These are phyloP conservation scores for Brassica nigra DNA, from an alignment of 345 rosid genomes.

Conservation along the genomic window DNA sequence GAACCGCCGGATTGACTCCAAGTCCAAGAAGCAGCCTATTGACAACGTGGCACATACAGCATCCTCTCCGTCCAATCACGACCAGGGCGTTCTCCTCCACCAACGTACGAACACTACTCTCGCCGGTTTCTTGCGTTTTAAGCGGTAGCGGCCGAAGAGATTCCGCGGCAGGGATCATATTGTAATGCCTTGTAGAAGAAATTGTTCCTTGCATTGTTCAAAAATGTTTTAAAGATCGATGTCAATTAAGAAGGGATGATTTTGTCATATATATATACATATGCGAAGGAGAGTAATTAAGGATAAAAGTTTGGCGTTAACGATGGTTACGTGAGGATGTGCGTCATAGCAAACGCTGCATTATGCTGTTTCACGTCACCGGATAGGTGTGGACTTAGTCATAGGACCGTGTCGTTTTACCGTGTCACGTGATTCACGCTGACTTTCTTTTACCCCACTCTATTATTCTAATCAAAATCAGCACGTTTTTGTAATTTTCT, in stretches of 20 bases:
- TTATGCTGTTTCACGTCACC: constrained; percentile 54
- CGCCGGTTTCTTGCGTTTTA: constrained; percentile 20
- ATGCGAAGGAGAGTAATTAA: background rate
- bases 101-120: constrained; percentile 37
- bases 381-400: constrained; percentile 44
- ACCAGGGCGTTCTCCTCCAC: constrained; percentile 64
- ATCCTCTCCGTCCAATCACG: constrained; percentile 64
- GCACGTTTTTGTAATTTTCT: constrained; percentile 18
- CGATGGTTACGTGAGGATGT: constrained; percentile 50
- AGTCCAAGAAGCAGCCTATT: constrained; percentile 62
- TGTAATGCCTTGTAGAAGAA: constrained; percentile 44
- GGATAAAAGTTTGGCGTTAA: constrained; percentile 59
- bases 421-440: constrained; percentile 31
- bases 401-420: constrained; percentile 27
- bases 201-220: constrained; percentile 64
- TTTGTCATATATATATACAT: background rate
- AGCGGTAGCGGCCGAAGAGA: constrained; percentile 17
- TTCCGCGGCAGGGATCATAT: constrained; percentile 15
- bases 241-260: background rate
- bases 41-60: constrained; percentile 82
- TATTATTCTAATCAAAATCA: constrained; percentile 5
- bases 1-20: constrained; percentile 72
- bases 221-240: background rate
- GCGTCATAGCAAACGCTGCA: constrained; percentile 52
- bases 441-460: background rate